Evolutionary conservation across 768 basidiomycete species (phyloP).

Genomic region (Kwoniella sp.): DNA sequence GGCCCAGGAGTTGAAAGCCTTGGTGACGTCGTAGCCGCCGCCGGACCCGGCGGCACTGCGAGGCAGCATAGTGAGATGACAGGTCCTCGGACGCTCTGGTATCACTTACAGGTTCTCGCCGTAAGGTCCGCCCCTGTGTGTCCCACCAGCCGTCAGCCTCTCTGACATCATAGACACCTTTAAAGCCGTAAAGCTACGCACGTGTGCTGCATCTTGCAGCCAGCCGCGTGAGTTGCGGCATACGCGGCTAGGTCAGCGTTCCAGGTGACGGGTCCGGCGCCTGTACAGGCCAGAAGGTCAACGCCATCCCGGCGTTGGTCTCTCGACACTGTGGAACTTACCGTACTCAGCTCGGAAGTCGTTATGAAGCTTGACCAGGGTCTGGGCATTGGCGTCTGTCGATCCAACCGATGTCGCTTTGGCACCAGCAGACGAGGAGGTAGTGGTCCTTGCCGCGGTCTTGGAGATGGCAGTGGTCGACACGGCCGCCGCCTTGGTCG

Average conservation of each 20-base stretch:
- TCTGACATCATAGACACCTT: not conserved
- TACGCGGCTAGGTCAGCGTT: conserved; percentile 58
- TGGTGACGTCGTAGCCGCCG: conserved; percentile 21
- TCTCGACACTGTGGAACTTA: conserved; percentile 7
- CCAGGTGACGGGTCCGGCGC: conserved; percentile 65
- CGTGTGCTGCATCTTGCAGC: conserved; percentile 63
- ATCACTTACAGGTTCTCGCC: conserved; percentile 41
- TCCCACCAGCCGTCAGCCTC: not conserved
- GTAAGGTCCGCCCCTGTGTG: conserved; percentile 23
- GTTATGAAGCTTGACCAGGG: conserved; percentile 33
- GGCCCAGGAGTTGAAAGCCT: conserved; percentile 30
- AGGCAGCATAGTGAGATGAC: not conserved
- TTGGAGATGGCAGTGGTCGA: not conserved
- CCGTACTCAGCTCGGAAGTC: conserved; percentile 35
- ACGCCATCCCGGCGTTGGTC: too few relatives aligned
- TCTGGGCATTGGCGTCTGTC: not conserved
- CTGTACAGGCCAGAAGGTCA: not conserved
- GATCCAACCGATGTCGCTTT: not conserved
- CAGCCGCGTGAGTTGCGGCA: conserved; percentile 67
- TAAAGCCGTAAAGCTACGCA: conserved; percentile 1
- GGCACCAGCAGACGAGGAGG: not conserved
- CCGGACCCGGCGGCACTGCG: conserved; percentile 22
- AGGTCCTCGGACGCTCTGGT: not conserved
- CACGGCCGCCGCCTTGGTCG: not conserved
- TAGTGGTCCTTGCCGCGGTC: not conserved